Evolutionary conservation across 2,329 filamentous ascomycete species (phyloP).

Genomic region (Biscogniauxia mediterranea): DNA sequence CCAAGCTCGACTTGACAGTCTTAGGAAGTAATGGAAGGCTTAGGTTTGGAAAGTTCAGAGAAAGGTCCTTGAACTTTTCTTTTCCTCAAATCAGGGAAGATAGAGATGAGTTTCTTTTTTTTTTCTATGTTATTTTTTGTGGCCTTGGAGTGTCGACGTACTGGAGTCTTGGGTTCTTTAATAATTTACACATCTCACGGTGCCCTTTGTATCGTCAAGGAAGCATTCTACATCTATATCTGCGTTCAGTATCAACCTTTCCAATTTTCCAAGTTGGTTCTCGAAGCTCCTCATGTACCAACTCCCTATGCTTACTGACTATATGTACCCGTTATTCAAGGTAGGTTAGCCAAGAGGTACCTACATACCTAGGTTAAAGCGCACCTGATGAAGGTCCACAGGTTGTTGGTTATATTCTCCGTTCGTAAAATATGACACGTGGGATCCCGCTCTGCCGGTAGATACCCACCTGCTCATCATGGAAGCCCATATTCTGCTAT

Average conservation of each 20-base stretch:
- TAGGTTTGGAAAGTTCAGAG: background rate
- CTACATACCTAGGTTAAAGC: no score
- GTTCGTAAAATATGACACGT: no score
- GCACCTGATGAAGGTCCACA: no score
- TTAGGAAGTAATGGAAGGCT: slow-evolving; percentile 52
- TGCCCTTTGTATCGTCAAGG: background rate
- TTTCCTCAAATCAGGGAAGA: background rate
- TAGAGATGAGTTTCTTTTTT: background rate
- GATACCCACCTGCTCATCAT: no score
- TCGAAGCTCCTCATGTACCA: background rate
- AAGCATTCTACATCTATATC: background rate
- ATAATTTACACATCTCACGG: background rate
- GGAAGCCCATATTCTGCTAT: no score
- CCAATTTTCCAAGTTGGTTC: background rate
- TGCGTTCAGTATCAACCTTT: background rate
- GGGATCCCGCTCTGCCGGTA: no score
- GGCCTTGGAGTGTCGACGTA: background rate
- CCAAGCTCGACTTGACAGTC: slow-evolving; percentile 86
- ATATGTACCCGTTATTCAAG: background rate
- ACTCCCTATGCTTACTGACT: background rate
- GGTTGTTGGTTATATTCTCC: no score
- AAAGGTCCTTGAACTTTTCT: background rate
- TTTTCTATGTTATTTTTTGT: background rate
- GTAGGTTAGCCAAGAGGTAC: no score
- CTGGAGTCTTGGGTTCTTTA: background rate